Base-by-base conservation (phyloP, 2,329 filamentous ascomycete genomes). In the Sclerotiophoma versabilis region DNA sequence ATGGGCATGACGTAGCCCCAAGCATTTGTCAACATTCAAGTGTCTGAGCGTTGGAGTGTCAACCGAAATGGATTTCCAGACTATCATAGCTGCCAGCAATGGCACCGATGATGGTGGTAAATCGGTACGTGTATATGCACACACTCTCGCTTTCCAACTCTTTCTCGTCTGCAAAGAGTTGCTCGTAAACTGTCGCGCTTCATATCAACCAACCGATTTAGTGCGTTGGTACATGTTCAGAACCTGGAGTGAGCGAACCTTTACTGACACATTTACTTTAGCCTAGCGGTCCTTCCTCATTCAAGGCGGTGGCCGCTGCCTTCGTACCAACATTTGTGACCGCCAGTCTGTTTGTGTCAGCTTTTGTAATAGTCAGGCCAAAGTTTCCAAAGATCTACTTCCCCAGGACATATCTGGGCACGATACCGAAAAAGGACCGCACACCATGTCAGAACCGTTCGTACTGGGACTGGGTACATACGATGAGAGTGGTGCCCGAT, bases 401-500 rank as follows among this genome's bases (percentile, higher is more conserved):
- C 30, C 78, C 79, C 5, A 68, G 78, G 50, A 79, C 78, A 1
- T 80, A 75, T 54, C 66, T 81, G 17, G 74, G 75, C n/a, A 78
- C 73, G 8, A 66, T 81, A 14, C 71, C 72, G 34, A 65, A 74
- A 32, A 71, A 75, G 64, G 70, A 78, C 56, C 75, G 75, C 22
- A 76, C 78, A 12, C 79, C 79, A 60, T 70, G 66, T 41, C 43
- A 65, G 27, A 70, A 62, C 30, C 64, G 60, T 3, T 71, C 68
- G 12, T 70, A 66, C 50, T 70, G 68, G 54, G 68, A 68, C 49
- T 82, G 79, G 79, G 58, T 81, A 30, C 70, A 73, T 22, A 75
- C 80, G 0, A 84, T 85, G 65, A 75, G 79, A 47, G 77, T 77
- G 36, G 74, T 87, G 17, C 80, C 83, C 3, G 93, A 98, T 72